Evolutionary conservation across 257 asterid species (phyloP).

Genomic region (Jacaranda copaia): DNA sequence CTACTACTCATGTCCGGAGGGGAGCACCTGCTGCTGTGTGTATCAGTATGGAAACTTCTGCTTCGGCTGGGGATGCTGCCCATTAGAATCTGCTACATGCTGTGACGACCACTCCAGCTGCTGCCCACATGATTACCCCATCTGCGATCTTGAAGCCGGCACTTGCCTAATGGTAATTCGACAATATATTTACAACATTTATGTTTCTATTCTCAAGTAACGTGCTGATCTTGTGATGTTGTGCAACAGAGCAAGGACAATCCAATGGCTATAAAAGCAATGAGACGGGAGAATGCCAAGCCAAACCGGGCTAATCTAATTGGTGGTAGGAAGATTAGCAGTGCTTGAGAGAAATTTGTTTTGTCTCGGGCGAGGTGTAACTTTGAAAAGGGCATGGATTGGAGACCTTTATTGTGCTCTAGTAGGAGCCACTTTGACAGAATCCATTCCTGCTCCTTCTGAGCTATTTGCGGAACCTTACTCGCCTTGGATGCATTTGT

Average conservation of each 20-base stretch:
- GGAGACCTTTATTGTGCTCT: background rate
- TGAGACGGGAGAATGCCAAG: constrained; percentile 51
- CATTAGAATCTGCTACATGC: constrained; percentile 86
- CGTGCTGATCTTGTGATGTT: constrained; percentile 19
- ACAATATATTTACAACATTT: background rate
- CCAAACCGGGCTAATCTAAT: constrained; percentile 31
- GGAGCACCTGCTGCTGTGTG: constrained; percentile 84
- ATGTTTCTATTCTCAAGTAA: background rate
- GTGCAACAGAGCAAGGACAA: constrained; percentile 64
- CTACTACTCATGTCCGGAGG: constrained; percentile 67
- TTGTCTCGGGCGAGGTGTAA: background rate
- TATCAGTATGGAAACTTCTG: constrained; percentile 60
- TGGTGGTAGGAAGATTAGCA: constrained; percentile 46
- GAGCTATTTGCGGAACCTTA: no score
- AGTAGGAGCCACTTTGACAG: background rate
- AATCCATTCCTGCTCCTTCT: background rate
- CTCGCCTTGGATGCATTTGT: background rate
- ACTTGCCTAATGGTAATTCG: constrained; percentile 75
- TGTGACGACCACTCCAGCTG: constrained; percentile 84
- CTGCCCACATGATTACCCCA: constrained; percentile 89
- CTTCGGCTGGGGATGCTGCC: constrained; percentile 96
- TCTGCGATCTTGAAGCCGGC: constrained; percentile 64
- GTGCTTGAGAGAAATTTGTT: constrained; percentile 25
- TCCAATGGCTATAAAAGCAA: constrained; percentile 65
- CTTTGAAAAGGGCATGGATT: background rate